phyloP scores from a whole-genome alignment of 768 basidiomycete genomes.

The Mycena rosella region DNA sequence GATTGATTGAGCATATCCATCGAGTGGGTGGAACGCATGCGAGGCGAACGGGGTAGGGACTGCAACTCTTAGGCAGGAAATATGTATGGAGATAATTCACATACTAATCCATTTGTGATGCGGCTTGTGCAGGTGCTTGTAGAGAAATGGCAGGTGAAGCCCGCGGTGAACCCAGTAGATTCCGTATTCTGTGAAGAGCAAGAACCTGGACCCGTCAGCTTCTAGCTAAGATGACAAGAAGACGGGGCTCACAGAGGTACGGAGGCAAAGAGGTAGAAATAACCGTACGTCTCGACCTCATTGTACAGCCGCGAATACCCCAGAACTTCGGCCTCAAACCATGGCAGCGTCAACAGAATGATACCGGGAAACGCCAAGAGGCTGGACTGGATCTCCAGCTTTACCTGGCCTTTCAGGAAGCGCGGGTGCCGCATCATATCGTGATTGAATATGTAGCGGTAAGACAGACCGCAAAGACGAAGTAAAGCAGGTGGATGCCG shows the following conservation, averaged over 20 bases:
- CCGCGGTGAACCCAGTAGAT: slow-evolving; percentile 97
- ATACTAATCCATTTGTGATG: slow-evolving; percentile 98
- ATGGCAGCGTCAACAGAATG: slow-evolving; percentile 87
- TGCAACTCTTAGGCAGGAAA: slow-evolving; percentile 45
- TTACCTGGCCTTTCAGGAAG: slow-evolving; percentile 90
- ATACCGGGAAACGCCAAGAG: slow-evolving; percentile 86
- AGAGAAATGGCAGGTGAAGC: slow-evolving; percentile 87
- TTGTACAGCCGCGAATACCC: slow-evolving; percentile 88
- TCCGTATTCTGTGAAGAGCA: slow-evolving; percentile 90
- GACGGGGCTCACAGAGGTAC: slow-evolving; percentile 68
- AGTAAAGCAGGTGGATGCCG: slow-evolving; percentile 90
- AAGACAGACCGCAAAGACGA: slow-evolving; percentile 88
- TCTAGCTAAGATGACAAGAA: slow-evolving; percentile 1
- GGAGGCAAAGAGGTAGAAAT: slow-evolving; percentile 75
- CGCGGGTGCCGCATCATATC: slow-evolving; percentile 96
- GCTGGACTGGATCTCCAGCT: slow-evolving; percentile 80
- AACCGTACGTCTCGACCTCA: slow-evolving; percentile 83
- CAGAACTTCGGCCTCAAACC: slow-evolving; percentile 93
- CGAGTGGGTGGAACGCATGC: slow-evolving; percentile 97
- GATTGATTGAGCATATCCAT: slow-evolving; percentile 93
- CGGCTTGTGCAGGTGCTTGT: slow-evolving; percentile 95
- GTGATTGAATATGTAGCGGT: slow-evolving; percentile 90
- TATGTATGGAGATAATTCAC: slow-evolving; percentile 47
- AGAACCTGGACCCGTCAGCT: slow-evolving; percentile 61
- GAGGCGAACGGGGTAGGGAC: slow-evolving; percentile 98